Conservation (phyloP, 2,329 filamentous ascomycete genomes). For the Exophiala bonariae region DNA sequence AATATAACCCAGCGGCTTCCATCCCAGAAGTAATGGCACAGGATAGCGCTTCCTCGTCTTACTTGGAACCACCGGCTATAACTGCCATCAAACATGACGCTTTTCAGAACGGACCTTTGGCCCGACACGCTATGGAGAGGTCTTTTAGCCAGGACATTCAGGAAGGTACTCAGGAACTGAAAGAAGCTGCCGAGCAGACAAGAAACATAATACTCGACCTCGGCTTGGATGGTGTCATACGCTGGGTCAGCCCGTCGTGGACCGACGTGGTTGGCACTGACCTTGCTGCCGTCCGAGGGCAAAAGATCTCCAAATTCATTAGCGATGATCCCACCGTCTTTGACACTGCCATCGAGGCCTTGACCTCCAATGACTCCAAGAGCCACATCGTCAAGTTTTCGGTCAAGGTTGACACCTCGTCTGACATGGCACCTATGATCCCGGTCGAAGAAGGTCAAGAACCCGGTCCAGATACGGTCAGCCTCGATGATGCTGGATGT, state of each 20-base stretch:
- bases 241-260: conserved; percentile 98
- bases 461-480: conserved; percentile 33
- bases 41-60: conserved; percentile 39
- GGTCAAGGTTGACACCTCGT: conserved; percentile 67
- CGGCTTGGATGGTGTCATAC: conserved; percentile 82
- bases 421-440: conserved; percentile 55
- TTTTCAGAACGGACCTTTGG: conserved; percentile 30
- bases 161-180: conserved; percentile 88
- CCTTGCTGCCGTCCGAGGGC: conserved; percentile 71
- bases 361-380: conserved; percentile 88
- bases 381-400: conserved; percentile 87
- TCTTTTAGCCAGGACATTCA: conserved; percentile 85
- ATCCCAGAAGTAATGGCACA: conserved; percentile 37
- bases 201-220: conserved; percentile 95
- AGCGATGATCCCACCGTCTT: conserved; percentile 80
- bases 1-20: neutral
- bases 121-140: conserved; percentile 50
- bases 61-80: conserved; percentile 45
- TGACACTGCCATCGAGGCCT: conserved; percentile 77
- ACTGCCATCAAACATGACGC: conserved; percentile 46
- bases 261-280: conserved; percentile 83
- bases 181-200: conserved; percentile 93
- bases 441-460: conserved; percentile 34
- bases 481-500: conserved; percentile 16
- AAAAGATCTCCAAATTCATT: conserved; percentile 76